phyloP scores from a whole-genome alignment of 768 basidiomycete genomes.

The Russula ochroleuca region DNA sequence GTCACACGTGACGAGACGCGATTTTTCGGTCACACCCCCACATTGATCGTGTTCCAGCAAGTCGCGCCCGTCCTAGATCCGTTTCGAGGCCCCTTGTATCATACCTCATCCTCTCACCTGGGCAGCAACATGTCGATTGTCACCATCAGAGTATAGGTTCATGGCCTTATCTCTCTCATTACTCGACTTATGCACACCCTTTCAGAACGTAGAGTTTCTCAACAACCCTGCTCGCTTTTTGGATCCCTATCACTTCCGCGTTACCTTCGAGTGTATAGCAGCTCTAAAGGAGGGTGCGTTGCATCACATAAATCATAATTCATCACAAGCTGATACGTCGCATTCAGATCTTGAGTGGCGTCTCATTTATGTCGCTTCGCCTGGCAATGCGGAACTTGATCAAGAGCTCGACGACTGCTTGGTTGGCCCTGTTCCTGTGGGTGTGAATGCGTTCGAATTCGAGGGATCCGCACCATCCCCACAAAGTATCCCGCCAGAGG shows the following conservation, averaged over 20 bases:
- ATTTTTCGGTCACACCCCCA: conserved; percentile 10
- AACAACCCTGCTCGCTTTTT: conserved; percentile 92
- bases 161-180: background rate
- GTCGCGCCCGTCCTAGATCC: background rate
- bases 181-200: background rate
- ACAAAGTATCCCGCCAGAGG: conserved; percentile 77
- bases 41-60: background rate
- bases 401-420: conserved; percentile 98
- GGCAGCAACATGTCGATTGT: conserved; percentile 25
- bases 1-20: conserved; percentile 22
- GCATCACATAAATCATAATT: background rate
- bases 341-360: conserved; percentile 91
- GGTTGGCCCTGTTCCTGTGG: conserved; percentile 95
- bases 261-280: conserved; percentile 96
- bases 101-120: background rate
- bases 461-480: conserved; percentile 83
- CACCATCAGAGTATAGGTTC: conserved; percentile 26
- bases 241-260: conserved; percentile 87
- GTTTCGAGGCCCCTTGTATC: background rate
- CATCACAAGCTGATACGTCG: too few relatives aligned
- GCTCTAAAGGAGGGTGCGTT: conserved; percentile 77
- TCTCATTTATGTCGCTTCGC: conserved; percentile 94
- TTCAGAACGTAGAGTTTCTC: conserved; percentile 80
- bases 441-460: conserved; percentile 97
- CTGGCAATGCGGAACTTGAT: conserved; percentile 85